Base-by-base conservation (phyloP, 2,329 filamentous ascomycete genomes). In the Passalora sequoiae region DNA sequence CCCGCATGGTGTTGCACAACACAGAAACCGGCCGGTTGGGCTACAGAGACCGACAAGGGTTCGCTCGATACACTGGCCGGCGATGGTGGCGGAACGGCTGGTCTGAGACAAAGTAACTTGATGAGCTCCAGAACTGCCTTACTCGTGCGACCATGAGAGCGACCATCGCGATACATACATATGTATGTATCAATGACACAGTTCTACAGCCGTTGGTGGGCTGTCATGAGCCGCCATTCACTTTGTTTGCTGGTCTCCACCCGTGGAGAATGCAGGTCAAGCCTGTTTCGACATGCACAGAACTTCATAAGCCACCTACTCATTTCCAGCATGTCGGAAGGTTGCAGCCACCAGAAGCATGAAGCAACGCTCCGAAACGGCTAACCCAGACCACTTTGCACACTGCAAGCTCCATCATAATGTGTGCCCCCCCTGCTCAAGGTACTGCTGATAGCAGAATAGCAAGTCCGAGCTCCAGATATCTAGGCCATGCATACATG, bases 231-330 rank as follows among this genome's bases (percentile, higher is more conserved):
- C n/a, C n/a, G n/a, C n/a, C n/a, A 19, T 43, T 21, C 37, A 36
- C 29, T 38, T 19, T 55, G 49, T 53, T 51, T 51, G 51, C 51
- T 48, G 24, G 19, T 38, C 41, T 43, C 38, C 46, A 38, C 30
- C 25, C n/a, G n/a, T 27, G n/a, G n/a, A 20, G 27, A 37, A 44
- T 39, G 42, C 40, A 46, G 40, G 39, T 44, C 43, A 50, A 33
- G 43, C 47, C 43, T 40, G 43, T 44, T 50, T 50, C 37, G 47
- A 30, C 30, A 24, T 35, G 27, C 39, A 38, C 38, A 37, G 40
- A 25, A 43, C 21, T 19, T 25, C 28, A 25, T 17, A n/a, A 27
- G 36, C 36, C 36, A 39, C 36, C 36, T 21, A 24, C 38, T 37
- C 24, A 38, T 31, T 31, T 35, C 38, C 27, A 28, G 28, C 24